phyloP scores from a whole-genome alignment of 78 protist genomes.

The Tieghemostelium lacteum region DNA sequence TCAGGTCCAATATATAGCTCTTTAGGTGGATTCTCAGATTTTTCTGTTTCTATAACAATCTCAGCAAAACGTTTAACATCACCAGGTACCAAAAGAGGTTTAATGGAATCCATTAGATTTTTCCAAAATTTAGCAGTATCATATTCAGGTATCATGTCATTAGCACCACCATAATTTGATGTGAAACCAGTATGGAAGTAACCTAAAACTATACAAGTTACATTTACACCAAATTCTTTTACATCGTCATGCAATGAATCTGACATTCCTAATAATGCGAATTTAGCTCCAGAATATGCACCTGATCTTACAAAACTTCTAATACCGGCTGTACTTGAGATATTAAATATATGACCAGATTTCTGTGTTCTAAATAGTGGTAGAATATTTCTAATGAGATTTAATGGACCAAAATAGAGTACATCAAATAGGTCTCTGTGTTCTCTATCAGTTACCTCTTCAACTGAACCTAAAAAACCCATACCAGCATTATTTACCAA shows the following conservation, averaged over 20 bases:
- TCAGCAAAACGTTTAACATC: not conserved
- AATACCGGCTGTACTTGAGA: not conserved
- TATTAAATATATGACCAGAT: not conserved
- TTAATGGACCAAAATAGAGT: conserved; percentile 1
- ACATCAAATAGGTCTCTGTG: not conserved
- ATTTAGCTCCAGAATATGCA: too few relatives aligned
- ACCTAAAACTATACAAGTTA: conserved; percentile 7
- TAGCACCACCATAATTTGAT: conserved; percentile 19
- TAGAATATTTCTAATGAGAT: not conserved
- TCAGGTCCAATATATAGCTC: not conserved
- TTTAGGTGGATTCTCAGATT: not conserved
- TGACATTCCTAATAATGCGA: too few relatives aligned
- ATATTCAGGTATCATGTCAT: conserved; percentile 3
- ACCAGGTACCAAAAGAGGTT: not conserved
- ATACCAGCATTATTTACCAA: not conserved
- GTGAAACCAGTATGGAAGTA: conserved; percentile 22
- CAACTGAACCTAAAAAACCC: not conserved
- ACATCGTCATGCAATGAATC: conserved; percentile 16
- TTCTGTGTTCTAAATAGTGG: not conserved
- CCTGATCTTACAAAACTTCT: too few relatives aligned
- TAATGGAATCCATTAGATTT: not conserved
- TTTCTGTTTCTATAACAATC: not conserved
- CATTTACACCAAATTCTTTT: conserved; percentile 17
- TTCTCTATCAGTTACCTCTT: not conserved
- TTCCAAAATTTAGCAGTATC: not conserved